These are phyloP conservation scores for Cyclotella choctawhatcheeana DNA, from an alignment of 108 stramenopile species.

Conservation along the genomic window DNA sequence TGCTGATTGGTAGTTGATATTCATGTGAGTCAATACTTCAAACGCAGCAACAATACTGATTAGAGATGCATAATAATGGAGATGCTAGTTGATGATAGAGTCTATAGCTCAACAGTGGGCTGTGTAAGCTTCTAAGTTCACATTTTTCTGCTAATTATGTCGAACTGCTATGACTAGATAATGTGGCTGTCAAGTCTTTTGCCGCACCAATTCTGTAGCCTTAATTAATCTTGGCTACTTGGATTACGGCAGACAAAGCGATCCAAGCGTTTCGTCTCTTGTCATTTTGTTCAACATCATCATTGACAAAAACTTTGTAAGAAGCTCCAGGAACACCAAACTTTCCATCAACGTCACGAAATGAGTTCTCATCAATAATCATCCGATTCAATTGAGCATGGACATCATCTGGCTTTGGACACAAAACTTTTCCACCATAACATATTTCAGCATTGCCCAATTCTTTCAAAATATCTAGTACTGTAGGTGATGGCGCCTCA, in stretches of 20 bases:
- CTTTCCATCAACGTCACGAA: slow-evolving; percentile 28
- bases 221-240: no score
- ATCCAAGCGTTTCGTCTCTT: neutral
- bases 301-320: neutral
- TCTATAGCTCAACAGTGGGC: no score
- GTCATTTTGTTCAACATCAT: neutral
- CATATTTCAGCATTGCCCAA: slow-evolving; percentile 17
- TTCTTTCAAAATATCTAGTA: slow-evolving; percentile 32
- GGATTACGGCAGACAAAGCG: neutral
- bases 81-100: no score
- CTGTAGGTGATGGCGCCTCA: slow-evolving; percentile 3
- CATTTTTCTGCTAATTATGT: no score
- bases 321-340: slow-evolving; percentile 25
- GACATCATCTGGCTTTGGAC: slow-evolving; percentile 42
- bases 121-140: no score
- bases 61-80: no score
- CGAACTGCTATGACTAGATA: no score
- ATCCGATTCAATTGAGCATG: slow-evolving; percentile 47
- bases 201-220: no score
- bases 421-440: neutral
- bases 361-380: slow-evolving; percentile 5
- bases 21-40: no score
- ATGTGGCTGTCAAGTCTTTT: no score
- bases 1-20: slow-evolving; percentile 89
- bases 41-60: no score